Conservation (phyloP, 441 rosid genomes). For the Mallotus japonicus region DNA sequence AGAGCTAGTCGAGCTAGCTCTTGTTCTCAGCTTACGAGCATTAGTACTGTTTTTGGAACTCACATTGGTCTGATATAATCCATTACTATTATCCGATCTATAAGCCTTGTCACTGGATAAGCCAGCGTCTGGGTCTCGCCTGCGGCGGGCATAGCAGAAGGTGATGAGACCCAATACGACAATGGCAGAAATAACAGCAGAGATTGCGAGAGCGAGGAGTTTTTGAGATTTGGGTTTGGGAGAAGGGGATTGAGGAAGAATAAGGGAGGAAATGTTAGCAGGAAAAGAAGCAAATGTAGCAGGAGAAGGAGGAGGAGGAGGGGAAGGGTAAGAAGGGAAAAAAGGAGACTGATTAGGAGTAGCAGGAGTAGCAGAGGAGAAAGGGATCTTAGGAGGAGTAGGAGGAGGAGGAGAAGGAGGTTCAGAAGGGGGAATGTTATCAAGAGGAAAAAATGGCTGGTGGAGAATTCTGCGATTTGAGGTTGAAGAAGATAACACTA, state of each 20-base stretch:
- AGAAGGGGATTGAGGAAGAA: conserved; percentile 60
- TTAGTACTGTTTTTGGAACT: conserved; percentile 9
- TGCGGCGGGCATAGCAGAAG: conserved; percentile 48
- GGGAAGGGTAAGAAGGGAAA: conserved; percentile 58
- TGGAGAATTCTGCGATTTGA: conserved; percentile 67
- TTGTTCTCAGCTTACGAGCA: conserved; percentile 38
- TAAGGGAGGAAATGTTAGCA: conserved; percentile 86
- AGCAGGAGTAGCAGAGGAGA: conserved; percentile 24
- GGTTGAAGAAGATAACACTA: not conserved
- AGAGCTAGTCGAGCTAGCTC: conserved; percentile 53
- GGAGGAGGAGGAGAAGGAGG: conserved; percentile 37
- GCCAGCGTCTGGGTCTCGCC: conserved; percentile 16
- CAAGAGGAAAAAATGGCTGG: conserved; percentile 46
- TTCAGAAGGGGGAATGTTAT: conserved; percentile 40
- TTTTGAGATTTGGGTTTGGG: conserved; percentile 45
- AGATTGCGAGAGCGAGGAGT: conserved; percentile 51
- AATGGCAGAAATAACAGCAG: conserved; percentile 55
- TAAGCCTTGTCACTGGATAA: conserved; percentile 46
- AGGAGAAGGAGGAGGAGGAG: conserved; percentile 86
- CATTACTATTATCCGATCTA: conserved; percentile 42
- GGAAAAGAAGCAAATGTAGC: conserved; percentile 79
- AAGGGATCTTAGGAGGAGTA: conserved; percentile 21
- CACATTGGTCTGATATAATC: conserved; percentile 24
- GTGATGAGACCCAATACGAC: conserved; percentile 37
- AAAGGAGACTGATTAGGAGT: conserved; percentile 55